Conservation (phyloP, 495 filamentous ascomycete genomes). For the Trichoderma asperelloides region DNA sequence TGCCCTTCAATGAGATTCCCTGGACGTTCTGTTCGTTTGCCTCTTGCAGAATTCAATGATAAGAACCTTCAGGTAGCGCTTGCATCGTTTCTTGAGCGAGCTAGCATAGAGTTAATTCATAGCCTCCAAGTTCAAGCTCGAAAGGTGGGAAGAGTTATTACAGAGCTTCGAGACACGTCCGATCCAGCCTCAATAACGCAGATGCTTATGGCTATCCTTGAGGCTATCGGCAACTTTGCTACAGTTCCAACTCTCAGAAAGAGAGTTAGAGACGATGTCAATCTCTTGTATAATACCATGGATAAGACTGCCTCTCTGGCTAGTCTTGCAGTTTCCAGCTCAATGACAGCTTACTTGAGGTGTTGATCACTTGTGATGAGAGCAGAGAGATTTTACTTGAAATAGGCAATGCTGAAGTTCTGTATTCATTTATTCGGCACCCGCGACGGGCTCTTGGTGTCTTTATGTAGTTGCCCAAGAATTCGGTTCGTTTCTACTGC, state of each 20-base stretch:
- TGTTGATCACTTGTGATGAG: too few species aligned
- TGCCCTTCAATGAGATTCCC: constrained; percentile 32
- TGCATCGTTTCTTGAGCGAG: constrained; percentile 48
- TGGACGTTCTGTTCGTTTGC: constrained; percentile 31
- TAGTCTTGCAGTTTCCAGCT: constrained; percentile 47
- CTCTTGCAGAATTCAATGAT: constrained; percentile 32
- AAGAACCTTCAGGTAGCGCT: constrained; percentile 38
- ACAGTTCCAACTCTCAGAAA: constrained; percentile 36
- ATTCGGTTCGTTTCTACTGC: too few species aligned
- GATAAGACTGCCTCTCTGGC: constrained; percentile 48
- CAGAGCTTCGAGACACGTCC: constrained; percentile 47
- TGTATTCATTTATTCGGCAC: too few species aligned
- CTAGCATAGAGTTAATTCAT: constrained; percentile 46
- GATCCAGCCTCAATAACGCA: constrained; percentile 45
- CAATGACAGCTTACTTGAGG: constrained; percentile 44
- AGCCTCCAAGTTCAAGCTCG: constrained; percentile 37
- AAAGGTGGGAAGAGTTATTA: constrained; percentile 39
- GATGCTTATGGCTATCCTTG: constrained; percentile 49
- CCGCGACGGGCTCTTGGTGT: too few species aligned
- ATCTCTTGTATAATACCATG: constrained; percentile 41
- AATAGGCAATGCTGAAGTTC: too few species aligned
- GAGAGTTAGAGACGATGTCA: constrained; percentile 51
- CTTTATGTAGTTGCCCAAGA: too few species aligned
- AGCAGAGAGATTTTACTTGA: too few species aligned
- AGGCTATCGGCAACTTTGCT: constrained; percentile 36